These are phyloP conservation scores for Schizonepeta tenuifolia DNA, from an alignment of 257 asterid genomes.

Conservation along the genomic window DNA sequence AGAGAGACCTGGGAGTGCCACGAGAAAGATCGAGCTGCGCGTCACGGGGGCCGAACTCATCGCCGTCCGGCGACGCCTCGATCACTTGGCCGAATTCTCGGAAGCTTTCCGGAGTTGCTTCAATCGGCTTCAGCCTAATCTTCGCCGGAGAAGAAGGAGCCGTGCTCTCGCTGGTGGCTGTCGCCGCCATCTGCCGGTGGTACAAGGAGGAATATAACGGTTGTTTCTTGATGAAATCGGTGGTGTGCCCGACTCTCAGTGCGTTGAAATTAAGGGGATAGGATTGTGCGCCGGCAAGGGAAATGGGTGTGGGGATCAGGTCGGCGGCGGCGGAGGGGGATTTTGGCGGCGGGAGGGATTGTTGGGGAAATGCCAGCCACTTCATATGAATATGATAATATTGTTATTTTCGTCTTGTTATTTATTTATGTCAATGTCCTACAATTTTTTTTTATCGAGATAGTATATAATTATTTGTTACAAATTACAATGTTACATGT, in stretches of 20 bases:
- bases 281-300: neutral
- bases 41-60: slow-evolving; percentile 72
- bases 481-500: too few relatives aligned
- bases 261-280: neutral
- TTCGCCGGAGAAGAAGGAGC: slow-evolving; percentile 36
- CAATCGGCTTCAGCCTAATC: slow-evolving; percentile 60
- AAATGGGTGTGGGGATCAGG: neutral
- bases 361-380: slow-evolving; percentile 19
- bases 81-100: slow-evolving; percentile 81
- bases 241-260: neutral
- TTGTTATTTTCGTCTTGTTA: too few relatives aligned
- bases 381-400: neutral
- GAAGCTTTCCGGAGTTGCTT: slow-evolving; percentile 83
- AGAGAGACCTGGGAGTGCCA: slow-evolving; percentile 75
- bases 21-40: slow-evolving; percentile 84
- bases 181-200: slow-evolving; percentile 29
- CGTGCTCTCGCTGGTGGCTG: slow-evolving; percentile 21
- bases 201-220: slow-evolving; percentile 5
- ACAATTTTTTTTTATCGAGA: too few relatives aligned
- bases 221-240: neutral
- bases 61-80: slow-evolving; percentile 70
- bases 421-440: too few relatives aligned
- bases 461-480: too few relatives aligned
- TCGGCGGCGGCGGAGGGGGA: slow-evolving; percentile 20
- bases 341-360: slow-evolving; percentile 27